These are phyloP conservation scores for Rubroshorea leprosula DNA, from an alignment of 345 rosid species.

Conservation along the genomic window DNA sequence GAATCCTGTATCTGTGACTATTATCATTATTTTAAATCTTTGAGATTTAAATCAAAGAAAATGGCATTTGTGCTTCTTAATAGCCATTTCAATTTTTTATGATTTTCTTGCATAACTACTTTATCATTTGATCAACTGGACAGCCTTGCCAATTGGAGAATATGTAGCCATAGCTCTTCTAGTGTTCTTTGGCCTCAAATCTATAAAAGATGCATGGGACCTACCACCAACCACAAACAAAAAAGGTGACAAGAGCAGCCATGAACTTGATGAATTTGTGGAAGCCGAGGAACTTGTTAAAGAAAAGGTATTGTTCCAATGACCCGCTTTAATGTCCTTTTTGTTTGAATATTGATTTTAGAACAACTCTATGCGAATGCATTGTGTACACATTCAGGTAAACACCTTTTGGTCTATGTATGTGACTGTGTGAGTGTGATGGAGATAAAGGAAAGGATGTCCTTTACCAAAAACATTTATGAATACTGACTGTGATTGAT, in stretches of 20 bases:
- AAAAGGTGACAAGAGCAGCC: conserved; percentile 45
- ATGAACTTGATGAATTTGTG: conserved; percentile 70
- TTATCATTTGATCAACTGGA: conserved; percentile 20
- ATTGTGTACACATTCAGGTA: not conserved
- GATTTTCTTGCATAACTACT: conserved; percentile 1
- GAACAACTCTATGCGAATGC: not conserved
- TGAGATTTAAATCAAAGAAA: not conserved
- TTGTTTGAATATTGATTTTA: too few relatives aligned
- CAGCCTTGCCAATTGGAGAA: conserved; percentile 96
- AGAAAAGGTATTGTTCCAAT: conserved; percentile 46
- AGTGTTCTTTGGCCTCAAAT: conserved; percentile 88
- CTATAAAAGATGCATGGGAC: conserved; percentile 96
- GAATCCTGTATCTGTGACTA: conserved; percentile 1
- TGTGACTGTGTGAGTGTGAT: not conserved
- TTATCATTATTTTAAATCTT: not conserved
- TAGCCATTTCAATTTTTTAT: too few relatives aligned
- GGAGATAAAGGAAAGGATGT: too few relatives aligned
- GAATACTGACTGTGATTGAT: not conserved
- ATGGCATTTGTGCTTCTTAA: too few relatives aligned
- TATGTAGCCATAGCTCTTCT: conserved; percentile 90
- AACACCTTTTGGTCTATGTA: too few relatives aligned
- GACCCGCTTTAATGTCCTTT: not conserved
- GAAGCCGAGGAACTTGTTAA: conserved; percentile 97
- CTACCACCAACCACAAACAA: conserved; percentile 54
- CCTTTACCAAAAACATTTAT: not conserved